phyloP scores from a whole-genome alignment of 345 rosid species.

The Euphorbia peplus region DNA sequence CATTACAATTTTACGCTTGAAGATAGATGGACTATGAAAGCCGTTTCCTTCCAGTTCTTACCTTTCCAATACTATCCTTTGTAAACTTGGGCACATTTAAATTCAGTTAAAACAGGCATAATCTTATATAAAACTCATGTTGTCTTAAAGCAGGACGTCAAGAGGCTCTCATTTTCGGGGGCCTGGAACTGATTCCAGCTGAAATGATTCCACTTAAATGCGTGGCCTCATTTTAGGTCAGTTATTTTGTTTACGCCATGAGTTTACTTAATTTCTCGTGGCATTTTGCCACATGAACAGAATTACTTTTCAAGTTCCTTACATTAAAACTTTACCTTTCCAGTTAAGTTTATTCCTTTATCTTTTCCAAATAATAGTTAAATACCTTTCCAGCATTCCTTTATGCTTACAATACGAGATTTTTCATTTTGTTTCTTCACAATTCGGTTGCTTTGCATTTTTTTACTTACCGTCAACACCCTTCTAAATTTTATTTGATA shows the following conservation, averaged over 20 bases:
- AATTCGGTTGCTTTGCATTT: constrained; percentile 19
- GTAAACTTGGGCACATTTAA: constrained; percentile 61
- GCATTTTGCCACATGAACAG: constrained; percentile 55
- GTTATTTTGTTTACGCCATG: constrained; percentile 74
- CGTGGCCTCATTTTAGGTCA: constrained; percentile 99
- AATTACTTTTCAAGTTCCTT: constrained; percentile 51
- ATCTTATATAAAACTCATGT: constrained; percentile 92
- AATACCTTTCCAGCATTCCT: constrained; percentile 30
- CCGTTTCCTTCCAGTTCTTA: constrained; percentile 62
- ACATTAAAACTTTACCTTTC: constrained; percentile 33
- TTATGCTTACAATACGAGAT: constrained; percentile 18
- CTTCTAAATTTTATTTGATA: background rate
- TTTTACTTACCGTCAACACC: constrained; percentile 11
- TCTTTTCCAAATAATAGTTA: constrained; percentile 18
- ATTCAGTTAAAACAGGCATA: constrained; percentile 56
- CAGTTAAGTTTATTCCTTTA: constrained; percentile 29
- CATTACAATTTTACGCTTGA: constrained; percentile 45
- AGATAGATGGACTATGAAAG: constrained; percentile 41
- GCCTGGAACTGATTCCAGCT: constrained; percentile 95
- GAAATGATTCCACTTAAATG: constrained; percentile 95
- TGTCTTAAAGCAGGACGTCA: constrained; percentile 96
- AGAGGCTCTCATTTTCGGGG: constrained; percentile 97
- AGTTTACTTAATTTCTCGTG: constrained; percentile 52
- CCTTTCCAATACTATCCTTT: constrained; percentile 62
- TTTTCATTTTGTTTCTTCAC: constrained; percentile 21